phyloP scores from a whole-genome alignment of 2,329 filamentous ascomycete genomes.

The Claviceps sp. region DNA sequence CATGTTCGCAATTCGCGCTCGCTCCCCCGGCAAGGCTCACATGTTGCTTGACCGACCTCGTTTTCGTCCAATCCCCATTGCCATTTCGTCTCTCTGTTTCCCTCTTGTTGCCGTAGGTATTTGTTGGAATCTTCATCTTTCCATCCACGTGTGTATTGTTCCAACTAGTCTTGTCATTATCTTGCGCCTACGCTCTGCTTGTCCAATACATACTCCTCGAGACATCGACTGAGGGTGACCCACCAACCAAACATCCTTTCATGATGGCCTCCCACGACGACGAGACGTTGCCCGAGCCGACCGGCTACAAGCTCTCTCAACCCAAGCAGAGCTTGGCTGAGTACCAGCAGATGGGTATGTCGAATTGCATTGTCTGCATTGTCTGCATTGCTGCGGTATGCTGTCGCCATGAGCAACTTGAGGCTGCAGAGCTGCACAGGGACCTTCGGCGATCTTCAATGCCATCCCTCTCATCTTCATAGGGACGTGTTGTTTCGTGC shows the following conservation, averaged over 20 bases:
- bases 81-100: background rate
- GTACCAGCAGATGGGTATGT: conserved; percentile 83
- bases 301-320: conserved; percentile 96
- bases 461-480: background rate
- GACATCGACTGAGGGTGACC: background rate
- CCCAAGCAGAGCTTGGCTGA: conserved; percentile 92
- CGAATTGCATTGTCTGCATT: background rate
- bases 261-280: conserved; percentile 58
- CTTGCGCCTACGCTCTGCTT: background rate
- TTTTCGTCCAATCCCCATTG: background rate
- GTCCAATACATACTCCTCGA: background rate
- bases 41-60: conserved; percentile 6
- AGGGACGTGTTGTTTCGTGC: background rate
- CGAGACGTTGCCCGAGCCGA: conserved; percentile 75
- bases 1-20: conserved; percentile 17
- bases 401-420: background rate
- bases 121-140: background rate
- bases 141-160: background rate
- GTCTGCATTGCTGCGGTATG: background rate
- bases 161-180: background rate
- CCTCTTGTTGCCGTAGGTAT: too few relatives aligned
- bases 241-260: background rate
- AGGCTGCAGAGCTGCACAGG: background rate
- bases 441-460: background rate
- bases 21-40: background rate